These are phyloP conservation scores for Viridothelium virens DNA, from an alignment of 495 filamentous ascomycete species.

Conservation along the genomic window DNA sequence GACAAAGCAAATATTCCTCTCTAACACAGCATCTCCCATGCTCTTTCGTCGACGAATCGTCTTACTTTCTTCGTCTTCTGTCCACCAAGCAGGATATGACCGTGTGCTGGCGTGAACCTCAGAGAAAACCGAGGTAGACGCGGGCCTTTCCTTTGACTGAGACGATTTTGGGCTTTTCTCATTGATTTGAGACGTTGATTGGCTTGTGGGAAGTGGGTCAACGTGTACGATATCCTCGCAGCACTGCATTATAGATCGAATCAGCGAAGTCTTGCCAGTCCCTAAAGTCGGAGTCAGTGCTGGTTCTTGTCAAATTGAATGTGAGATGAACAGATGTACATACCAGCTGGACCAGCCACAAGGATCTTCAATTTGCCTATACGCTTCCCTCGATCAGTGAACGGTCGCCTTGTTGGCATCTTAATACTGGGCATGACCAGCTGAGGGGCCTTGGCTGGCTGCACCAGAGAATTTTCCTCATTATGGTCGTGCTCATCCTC, in stretches of 20 bases:
- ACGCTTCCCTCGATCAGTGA: conserved; percentile 76
- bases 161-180: conserved; percentile 22
- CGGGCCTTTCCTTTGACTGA: conserved; percentile 28
- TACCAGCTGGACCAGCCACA: conserved; percentile 77
- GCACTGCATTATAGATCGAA: conserved; percentile 87
- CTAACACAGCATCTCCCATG: conserved; percentile 70
- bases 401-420: conserved; percentile 88
- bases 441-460: conserved; percentile 60
- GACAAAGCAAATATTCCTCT: conserved; percentile 91
- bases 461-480: conserved; percentile 16
- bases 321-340: conserved; percentile 18
- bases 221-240: conserved; percentile 97
- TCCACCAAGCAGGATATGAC: conserved; percentile 91
- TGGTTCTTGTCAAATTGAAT: conserved; percentile 9
- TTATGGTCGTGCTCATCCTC: conserved; percentile 40
- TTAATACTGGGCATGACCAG: conserved; percentile 96
- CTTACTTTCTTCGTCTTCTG: conserved; percentile 70
- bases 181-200: conserved; percentile 16
- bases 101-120: conserved; percentile 92
- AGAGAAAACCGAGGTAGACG: conserved; percentile 45
- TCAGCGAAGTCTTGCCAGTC: conserved; percentile 80
- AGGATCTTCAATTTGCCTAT: conserved; percentile 84
- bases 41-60: conserved; percentile 68
- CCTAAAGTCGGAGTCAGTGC: conserved; percentile 28
- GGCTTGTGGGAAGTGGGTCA: conserved; percentile 58